Evolutionary conservation across 139 green algal species (phyloP).

Genomic region (Edaphochlamys debaryana): DNA sequence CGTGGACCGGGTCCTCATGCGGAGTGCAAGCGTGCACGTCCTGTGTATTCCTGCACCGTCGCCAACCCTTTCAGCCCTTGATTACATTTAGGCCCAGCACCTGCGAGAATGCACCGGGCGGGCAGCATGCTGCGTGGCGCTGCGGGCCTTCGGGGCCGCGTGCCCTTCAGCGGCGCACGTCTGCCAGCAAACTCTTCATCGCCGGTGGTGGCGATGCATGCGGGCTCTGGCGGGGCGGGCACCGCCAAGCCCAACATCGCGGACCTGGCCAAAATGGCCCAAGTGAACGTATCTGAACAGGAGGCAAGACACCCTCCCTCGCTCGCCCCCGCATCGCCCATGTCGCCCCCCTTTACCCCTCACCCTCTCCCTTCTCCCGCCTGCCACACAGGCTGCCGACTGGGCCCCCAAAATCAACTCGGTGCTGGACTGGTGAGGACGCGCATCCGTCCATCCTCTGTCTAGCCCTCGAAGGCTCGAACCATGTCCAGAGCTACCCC

Average conservation of each 20-base stretch:
- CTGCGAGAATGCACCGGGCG: conserved; percentile 12
- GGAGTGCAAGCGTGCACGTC: too few species aligned
- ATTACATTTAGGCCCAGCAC: too few species aligned
- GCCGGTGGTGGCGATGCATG: neutral
- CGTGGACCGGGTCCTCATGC: too few species aligned
- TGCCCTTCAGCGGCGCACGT: conserved; percentile 23
- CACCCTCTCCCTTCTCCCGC: too few species aligned
- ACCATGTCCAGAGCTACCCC: too few species aligned
- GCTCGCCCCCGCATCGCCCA: too few species aligned
- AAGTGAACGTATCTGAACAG: conserved; percentile 67
- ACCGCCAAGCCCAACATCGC: conserved; percentile 59
- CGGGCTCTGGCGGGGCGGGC: neutral
- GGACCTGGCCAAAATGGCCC: conserved; percentile 72
- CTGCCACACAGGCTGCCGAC: conserved; percentile 62
- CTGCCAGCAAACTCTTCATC: neutral
- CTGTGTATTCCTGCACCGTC: too few species aligned
- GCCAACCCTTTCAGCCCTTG: too few species aligned
- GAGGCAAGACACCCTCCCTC: conserved; percentile 68
- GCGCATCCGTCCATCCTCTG: too few species aligned
- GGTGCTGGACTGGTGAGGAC: conserved; percentile 77
- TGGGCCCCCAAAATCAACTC: conserved; percentile 74
- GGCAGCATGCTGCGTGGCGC: conserved; percentile 4
- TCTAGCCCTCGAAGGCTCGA: too few species aligned
- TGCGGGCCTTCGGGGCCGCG: neutral
- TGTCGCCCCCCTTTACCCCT: too few species aligned